Base-by-base conservation (phyloP, 2,329 filamentous ascomycete species). In the Fusarium sublunatum region DNA sequence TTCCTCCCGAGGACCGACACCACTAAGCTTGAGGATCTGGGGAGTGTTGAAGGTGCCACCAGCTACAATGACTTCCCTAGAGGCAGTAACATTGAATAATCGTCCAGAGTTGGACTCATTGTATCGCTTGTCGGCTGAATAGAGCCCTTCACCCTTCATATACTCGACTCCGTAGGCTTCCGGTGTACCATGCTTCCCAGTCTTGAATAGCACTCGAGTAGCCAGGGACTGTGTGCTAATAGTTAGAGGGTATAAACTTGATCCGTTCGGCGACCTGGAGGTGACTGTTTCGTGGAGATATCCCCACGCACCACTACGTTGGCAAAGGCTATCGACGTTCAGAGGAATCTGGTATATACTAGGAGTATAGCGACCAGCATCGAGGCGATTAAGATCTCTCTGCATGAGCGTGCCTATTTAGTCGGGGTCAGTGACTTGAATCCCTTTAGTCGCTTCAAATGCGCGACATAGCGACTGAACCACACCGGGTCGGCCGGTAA, bases 21-120 rank as follows among this genome's bases (percentile, higher is more conserved):
- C 83, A 34, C 80, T 82, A 1, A 83, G 75, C 73, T 83, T 82
- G 5, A 85, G 74, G 5, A 85, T 72, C 52, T 86, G 82, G 0
- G 69, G 69, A 0, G 68, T 68, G 12, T 72, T 71, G 36, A 68
- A 71, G 2, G 59, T n/a, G 0, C 69, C 69, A 1, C 63, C 69
- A 0, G 69, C 40, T 0, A 72, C 39, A 6, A 72, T 70, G 5
- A 71, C 67, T 25, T 71, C 69, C 3, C 51, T 47, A 0, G 51
- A 57, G 3, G 69, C 69, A 1, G 43, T 59, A 3, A 59, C 66
- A 8, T 58, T 69, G 7, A 52, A 4, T 5, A 58, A 4, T 0
- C 34, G 46, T 5, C 61, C 69, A 6, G 19, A 25, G 1, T 65
- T 29, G 1, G 59, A 54, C 5, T 41, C 34, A 32, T 68, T 8